Percentiles rank a stretch among this genome's conserved stretches.
Conservation (phyloP, 306 rosid species). For the Quillaja saponaria region DNA sequence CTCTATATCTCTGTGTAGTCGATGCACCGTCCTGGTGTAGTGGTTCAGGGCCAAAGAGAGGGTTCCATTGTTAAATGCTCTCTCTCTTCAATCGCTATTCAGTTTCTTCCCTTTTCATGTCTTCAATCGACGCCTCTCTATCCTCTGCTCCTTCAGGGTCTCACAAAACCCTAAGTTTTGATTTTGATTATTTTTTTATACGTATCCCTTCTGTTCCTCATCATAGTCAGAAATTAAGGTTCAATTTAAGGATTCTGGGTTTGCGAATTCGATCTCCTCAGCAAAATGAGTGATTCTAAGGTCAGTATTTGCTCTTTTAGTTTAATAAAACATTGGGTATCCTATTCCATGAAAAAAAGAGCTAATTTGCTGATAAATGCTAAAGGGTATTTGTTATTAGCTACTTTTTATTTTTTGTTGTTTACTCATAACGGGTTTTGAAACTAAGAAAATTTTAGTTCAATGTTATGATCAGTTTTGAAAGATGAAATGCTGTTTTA, state of each 20-base stretch:
- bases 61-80: constrained; percentile 60
- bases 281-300: constrained; percentile 68
- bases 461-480: background rate
- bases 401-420: background rate
- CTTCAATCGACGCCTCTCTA: constrained; percentile 61
- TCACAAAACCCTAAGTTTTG: constrained; percentile 63
- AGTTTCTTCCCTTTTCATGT: constrained; percentile 69
- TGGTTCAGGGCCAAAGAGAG: constrained; percentile 51
- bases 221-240: constrained; percentile 13
- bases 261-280: constrained; percentile 31
- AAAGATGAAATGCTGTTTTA: background rate
- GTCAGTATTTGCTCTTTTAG: constrained; percentile 30
- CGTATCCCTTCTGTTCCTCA: constrained; percentile 27
- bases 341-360: background rate
- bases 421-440: background rate
- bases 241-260: constrained; percentile 24
- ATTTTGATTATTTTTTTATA: constrained; percentile 39
- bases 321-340: background rate
- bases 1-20: background rate
- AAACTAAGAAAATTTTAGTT: background rate
- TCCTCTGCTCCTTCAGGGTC: constrained; percentile 66
- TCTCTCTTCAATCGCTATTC: constrained; percentile 47
- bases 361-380: constrained; percentile 2
- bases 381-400: background rate
- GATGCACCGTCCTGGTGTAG: no score